Conservation (phyloP, 306 rosid genomes). For the Malus sieversii region DNA sequence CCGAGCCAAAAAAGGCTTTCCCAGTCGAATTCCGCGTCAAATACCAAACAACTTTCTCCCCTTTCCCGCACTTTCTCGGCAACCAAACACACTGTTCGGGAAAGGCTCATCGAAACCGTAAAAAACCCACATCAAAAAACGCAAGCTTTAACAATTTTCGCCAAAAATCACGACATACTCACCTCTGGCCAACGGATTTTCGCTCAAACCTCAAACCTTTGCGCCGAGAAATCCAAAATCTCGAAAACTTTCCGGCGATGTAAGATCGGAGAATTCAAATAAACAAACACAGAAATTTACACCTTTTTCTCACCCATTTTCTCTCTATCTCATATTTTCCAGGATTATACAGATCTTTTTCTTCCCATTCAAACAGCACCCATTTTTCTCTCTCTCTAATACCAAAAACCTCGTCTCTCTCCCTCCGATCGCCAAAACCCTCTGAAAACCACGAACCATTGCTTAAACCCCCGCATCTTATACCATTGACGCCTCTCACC, state of each 20-base stretch:
- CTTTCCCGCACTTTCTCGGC: conserved; percentile 4
- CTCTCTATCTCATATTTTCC: conserved; percentile 28
- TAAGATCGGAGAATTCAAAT: conserved; percentile 36
- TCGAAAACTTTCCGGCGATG: conserved; percentile 34
- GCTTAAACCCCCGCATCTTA: conserved; percentile 77
- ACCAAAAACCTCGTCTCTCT: conserved; percentile 8
- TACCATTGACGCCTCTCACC: conserved; percentile 67
- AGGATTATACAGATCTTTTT: background rate
- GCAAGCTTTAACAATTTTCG: conserved; percentile 14
- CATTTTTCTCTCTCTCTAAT: conserved; percentile 8
- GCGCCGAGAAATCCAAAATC: conserved; percentile 18
- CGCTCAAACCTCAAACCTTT: conserved; percentile 24
- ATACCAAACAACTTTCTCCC: conserved; percentile 2
- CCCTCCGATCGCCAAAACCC: conserved; percentile 68
- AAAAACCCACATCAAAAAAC: conserved; percentile 21
- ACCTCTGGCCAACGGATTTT: conserved; percentile 35
- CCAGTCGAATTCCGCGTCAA: background rate
- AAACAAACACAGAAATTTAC: conserved; percentile 6
- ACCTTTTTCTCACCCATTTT: conserved; percentile 8
- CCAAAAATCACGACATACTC: conserved; percentile 26
- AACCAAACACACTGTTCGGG: conserved; percentile 12
- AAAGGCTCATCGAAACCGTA: conserved; percentile 24
- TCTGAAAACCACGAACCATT: conserved; percentile 37
- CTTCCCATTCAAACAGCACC: conserved; percentile 17
- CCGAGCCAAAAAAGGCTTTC: background rate